Conservation (phyloP, 257 asterid genomes). For the Nicotiana tomentosiformis region DNA sequence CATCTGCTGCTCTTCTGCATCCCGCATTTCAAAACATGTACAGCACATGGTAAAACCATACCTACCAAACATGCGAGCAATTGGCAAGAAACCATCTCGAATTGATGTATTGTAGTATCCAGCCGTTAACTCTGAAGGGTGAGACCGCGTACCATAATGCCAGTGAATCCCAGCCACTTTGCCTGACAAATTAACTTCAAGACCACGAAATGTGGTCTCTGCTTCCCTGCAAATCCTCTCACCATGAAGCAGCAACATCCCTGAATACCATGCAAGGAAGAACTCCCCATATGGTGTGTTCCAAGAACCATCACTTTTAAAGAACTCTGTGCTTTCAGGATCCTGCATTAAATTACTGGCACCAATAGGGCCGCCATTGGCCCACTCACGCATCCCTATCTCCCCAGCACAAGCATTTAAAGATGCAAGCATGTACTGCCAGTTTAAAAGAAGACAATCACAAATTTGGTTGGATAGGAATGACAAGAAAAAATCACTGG, state of each 20-base stretch:
- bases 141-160: slow-evolving; percentile 52
- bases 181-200: slow-evolving; percentile 49
- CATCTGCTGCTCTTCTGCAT: slow-evolving; percentile 39
- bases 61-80: slow-evolving; percentile 51
- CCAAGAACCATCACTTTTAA: slow-evolving; percentile 54
- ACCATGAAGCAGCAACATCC: slow-evolving; percentile 62
- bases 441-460: slow-evolving; percentile 21
- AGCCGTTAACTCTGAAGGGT: slow-evolving; percentile 59
- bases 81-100: slow-evolving; percentile 52
- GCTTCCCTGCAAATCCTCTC: slow-evolving; percentile 73
- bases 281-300: slow-evolving; percentile 57
- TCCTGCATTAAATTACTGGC: slow-evolving; percentile 37
- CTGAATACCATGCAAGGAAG: slow-evolving; percentile 75
- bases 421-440: slow-evolving; percentile 78
- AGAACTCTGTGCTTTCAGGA: slow-evolving; percentile 51
- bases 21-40: slow-evolving; percentile 57
- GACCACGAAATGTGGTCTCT: slow-evolving; percentile 48
- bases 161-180: slow-evolving; percentile 59
- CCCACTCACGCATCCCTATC: slow-evolving; percentile 60
- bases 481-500: neutral
- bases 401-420: slow-evolving; percentile 47
- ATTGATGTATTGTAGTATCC: slow-evolving; percentile 57
- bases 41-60: slow-evolving; percentile 56
- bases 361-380: slow-evolving; percentile 44
- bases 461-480: slow-evolving; percentile 1